Percentiles rank a stretch among this genome's conserved stretches.
Evolutionary conservation across 192 early-diverging fungal genomes (phyloP).

Genomic region (Powellomyces hirtus): DNA sequence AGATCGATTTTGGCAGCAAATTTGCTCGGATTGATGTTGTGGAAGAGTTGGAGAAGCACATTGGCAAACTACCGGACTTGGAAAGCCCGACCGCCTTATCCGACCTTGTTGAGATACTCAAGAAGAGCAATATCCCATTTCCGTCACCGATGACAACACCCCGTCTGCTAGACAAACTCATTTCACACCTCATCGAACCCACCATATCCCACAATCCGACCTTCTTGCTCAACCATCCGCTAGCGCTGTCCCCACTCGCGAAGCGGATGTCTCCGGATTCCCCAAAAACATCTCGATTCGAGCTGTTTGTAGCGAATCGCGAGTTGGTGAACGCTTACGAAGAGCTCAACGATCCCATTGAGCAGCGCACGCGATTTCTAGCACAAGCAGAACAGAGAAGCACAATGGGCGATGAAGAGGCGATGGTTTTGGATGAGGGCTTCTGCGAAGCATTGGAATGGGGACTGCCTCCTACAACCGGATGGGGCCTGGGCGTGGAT

Average conservation of each 20-base stretch:
- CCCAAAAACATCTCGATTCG: slow-evolving; percentile 59
- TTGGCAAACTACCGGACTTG: slow-evolving; percentile 26
- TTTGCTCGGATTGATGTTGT: slow-evolving; percentile 33
- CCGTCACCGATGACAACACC: slow-evolving; percentile 60
- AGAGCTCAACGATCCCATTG: slow-evolving; percentile 83
- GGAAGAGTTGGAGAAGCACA: slow-evolving; percentile 6
- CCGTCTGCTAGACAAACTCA: slow-evolving; percentile 70
- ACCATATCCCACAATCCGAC: slow-evolving; percentile 72
- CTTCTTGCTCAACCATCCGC: slow-evolving; percentile 77
- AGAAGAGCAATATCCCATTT: slow-evolving; percentile 33
- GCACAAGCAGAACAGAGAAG: slow-evolving; percentile 47
- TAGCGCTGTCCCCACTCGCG: slow-evolving; percentile 76
- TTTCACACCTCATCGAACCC: slow-evolving; percentile 72
- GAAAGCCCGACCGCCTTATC: slow-evolving; percentile 20
- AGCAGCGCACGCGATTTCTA: slow-evolving; percentile 53
- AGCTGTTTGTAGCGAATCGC: slow-evolving; percentile 73
- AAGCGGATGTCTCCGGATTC: slow-evolving; percentile 40
- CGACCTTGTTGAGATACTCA: slow-evolving; percentile 36
- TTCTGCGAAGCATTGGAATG: slow-evolving; percentile 79
- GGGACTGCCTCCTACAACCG: slow-evolving; percentile 82
- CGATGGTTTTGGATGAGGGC: slow-evolving; percentile 65
- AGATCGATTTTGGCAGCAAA: slow-evolving; percentile 29
- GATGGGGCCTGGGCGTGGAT: slow-evolving; percentile 91
- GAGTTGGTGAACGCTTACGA: slow-evolving; percentile 87
- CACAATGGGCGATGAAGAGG: slow-evolving; percentile 72